A percentile compares a stretch with the other conserved stretches of the same genome.
Evolutionary conservation across 768 basidiomycete species (phyloP).

Genomic region (Termitomyces sp.): DNA sequence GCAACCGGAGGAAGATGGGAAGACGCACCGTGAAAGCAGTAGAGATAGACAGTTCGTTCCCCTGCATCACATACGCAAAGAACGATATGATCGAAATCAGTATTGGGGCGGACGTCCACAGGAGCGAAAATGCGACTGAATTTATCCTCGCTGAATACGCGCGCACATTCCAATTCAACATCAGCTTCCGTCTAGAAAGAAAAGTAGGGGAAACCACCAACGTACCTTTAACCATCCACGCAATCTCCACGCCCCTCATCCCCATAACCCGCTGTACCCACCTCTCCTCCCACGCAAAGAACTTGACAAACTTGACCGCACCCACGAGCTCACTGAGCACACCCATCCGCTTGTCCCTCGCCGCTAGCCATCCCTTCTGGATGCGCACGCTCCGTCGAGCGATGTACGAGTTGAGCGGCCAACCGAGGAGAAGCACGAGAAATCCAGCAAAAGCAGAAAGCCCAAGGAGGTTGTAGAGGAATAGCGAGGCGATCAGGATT

Average conservation of each 20-base stretch:
- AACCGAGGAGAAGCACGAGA: slow-evolving; percentile 54
- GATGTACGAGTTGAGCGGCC: slow-evolving; percentile 68
- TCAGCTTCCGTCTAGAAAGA: background rate
- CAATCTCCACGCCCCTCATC: slow-evolving; percentile 63
- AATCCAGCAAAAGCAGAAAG: slow-evolving; percentile 68
- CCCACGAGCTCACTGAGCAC: slow-evolving; percentile 75
- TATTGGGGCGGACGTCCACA: slow-evolving; percentile 77
- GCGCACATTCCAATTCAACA: background rate
- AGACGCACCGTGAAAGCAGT: slow-evolving; percentile 74
- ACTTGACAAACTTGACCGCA: slow-evolving; percentile 75
- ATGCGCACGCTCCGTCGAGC: slow-evolving; percentile 55
- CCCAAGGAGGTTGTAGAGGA: slow-evolving; percentile 72
- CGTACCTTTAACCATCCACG: slow-evolving; percentile 70
- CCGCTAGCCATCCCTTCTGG: slow-evolving; percentile 41
- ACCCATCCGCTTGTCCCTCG: slow-evolving; percentile 72
- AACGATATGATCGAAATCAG: slow-evolving; percentile 79
- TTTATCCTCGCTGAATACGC: slow-evolving; percentile 57
- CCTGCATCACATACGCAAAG: slow-evolving; percentile 62
- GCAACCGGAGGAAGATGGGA: background rate
- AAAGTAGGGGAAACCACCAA: background rate
- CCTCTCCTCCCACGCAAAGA: slow-evolving; percentile 75
- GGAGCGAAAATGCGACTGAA: slow-evolving; percentile 57
- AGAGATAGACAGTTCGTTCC: slow-evolving; percentile 69
- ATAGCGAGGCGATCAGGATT: slow-evolving; percentile 61
- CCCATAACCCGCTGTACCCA: slow-evolving; percentile 67